These are phyloP conservation scores for Umbelopsis ramanniana DNA, from an alignment of 192 early-diverging fungal species.

Conservation along the genomic window DNA sequence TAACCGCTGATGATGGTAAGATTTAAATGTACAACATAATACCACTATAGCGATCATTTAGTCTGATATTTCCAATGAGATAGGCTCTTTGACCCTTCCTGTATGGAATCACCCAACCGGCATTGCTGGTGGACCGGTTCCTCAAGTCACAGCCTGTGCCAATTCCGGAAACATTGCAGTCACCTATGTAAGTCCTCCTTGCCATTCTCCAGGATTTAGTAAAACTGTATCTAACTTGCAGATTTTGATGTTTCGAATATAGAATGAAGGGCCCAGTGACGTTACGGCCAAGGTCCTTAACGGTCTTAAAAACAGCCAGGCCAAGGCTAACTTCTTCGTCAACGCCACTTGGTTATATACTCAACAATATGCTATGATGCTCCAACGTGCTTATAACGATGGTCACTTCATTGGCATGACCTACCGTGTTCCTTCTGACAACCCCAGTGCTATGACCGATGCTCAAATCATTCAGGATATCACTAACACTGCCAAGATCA, in stretches of 20 bases:
- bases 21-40: neutral
- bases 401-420: conserved; percentile 63
- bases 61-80: neutral
- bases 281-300: conserved; percentile 58
- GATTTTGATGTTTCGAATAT: neutral
- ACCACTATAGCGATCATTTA: neutral
- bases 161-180: conserved; percentile 51
- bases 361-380: conserved; percentile 55
- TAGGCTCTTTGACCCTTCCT: conserved; percentile 25
- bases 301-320: conserved; percentile 50
- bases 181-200: conserved; percentile 43
- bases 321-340: conserved; percentile 55
- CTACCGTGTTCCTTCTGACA: conserved; percentile 55
- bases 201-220: neutral
- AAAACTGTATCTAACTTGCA: neutral
- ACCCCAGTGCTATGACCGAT: conserved; percentile 45
- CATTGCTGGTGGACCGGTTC: conserved; percentile 22
- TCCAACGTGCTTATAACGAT: conserved; percentile 56
- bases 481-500: conserved; percentile 47
- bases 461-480: conserved; percentile 48
- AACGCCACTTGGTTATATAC: conserved; percentile 59
- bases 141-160: conserved; percentile 51
- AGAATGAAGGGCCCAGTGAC: conserved; percentile 60
- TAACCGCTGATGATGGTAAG: conserved; percentile 5
- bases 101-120: conserved; percentile 44